Evolutionary conservation across 208 protist species (phyloP).

Genomic region (Willaertia magna): DNA sequence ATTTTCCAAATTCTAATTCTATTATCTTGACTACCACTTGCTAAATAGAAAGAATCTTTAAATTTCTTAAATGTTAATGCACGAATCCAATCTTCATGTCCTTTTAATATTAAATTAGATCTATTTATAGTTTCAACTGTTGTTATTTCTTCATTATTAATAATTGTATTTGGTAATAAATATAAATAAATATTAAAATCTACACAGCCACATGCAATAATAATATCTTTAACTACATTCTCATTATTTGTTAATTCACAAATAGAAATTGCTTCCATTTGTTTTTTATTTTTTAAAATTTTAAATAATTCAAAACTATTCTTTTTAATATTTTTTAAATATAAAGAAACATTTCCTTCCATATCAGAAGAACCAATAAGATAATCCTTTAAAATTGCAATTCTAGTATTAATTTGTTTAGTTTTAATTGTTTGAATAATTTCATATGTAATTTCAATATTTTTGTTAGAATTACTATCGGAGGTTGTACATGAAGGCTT

Average conservation of each 20-base stretch:
- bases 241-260: background rate
- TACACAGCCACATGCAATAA: background rate
- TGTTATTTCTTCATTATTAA: no score
- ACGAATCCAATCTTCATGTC: slow-evolving; percentile 45
- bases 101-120: slow-evolving; percentile 9
- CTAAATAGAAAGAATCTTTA: slow-evolving; percentile 16
- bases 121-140: no score
- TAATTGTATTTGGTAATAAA: background rate
- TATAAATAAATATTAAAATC: slow-evolving; percentile 5
- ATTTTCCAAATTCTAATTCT: slow-evolving; percentile 34
- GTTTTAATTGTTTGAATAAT: background rate
- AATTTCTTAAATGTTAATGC: slow-evolving; percentile 20
- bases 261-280: background rate
- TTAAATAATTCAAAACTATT: background rate
- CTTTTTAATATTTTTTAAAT: background rate
- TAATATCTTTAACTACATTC: background rate
- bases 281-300: background rate
- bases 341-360: background rate
- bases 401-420: background rate
- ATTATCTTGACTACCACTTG: slow-evolving; percentile 31
- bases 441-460: background rate
- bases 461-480: no score
- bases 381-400: background rate
- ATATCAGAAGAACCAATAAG: background rate
- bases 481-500: no score